Evolutionary conservation across 768 basidiomycete genomes (phyloP).

Genomic region (Terana coerulea): DNA sequence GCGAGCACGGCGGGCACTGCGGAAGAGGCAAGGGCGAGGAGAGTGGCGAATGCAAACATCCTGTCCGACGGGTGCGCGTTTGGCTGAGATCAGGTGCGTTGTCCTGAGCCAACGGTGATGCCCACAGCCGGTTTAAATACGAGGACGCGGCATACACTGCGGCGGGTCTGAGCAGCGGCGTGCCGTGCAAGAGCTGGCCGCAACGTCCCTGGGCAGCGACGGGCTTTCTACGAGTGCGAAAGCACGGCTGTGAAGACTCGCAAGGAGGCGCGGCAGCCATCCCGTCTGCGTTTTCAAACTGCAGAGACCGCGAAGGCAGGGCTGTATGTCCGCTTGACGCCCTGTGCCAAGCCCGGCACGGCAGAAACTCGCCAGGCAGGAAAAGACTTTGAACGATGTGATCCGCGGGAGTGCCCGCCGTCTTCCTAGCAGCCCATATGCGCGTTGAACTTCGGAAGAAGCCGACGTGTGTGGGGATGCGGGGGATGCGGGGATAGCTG

Average conservation of each 20-base stretch:
- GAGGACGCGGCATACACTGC: not conserved
- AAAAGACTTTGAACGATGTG: too few relatives aligned
- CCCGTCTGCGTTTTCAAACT: too few relatives aligned
- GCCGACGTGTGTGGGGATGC: not conserved
- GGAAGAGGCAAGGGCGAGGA: conserved; percentile 23
- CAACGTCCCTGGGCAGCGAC: not conserved
- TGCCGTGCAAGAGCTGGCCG: not conserved
- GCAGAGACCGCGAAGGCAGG: too few relatives aligned
- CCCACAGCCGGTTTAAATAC: not conserved
- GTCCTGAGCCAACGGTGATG: not conserved
- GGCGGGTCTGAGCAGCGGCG: not conserved
- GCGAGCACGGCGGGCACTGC: conserved; percentile 27
- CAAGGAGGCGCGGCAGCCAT: not conserved
- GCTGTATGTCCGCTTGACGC: too few relatives aligned
- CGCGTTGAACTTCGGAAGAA: not conserved
- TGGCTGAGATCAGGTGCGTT: not conserved
- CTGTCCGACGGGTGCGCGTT: not conserved
- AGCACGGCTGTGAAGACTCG: not conserved
- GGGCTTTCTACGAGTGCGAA: too few relatives aligned
- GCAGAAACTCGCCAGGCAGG: conserved; percentile 13
- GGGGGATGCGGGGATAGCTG: conserved; percentile 4
- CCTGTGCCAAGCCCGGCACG: too few relatives aligned
- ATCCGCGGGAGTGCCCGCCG: too few relatives aligned
- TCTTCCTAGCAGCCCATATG: not conserved
- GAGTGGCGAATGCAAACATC: conserved; percentile 26